These are phyloP conservation scores for Neurospora tetrasperma DNA, from an alignment of 495 filamentous ascomycete species.

Conservation along the genomic window DNA sequence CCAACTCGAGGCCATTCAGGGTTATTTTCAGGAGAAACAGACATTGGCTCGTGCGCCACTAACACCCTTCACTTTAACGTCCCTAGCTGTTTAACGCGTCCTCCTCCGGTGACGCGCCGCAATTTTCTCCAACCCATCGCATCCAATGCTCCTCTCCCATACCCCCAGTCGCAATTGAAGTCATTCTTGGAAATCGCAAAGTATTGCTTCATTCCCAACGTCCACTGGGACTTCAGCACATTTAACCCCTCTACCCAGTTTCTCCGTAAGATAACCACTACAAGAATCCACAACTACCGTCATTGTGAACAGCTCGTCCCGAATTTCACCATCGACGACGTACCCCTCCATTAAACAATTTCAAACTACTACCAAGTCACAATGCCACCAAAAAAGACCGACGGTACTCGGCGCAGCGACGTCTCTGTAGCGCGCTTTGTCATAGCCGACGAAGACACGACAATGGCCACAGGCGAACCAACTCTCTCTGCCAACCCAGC, in stretches of 20 bases:
- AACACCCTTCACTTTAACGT: not conserved
- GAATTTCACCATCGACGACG: not conserved
- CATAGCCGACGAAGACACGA: constrained; percentile 24
- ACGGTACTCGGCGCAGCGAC: constrained; percentile 28
- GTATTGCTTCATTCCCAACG: not conserved
- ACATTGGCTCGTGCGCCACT: not conserved
- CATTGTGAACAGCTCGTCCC: not conserved
- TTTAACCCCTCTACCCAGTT: not conserved
- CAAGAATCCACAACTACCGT: not conserved
- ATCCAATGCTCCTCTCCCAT: constrained; percentile 3
- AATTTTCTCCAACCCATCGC: constrained; percentile 10
- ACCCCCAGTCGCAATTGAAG: not conserved
- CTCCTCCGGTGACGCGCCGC: constrained; percentile 12
- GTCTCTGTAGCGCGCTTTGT: constrained; percentile 34
- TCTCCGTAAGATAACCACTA: not conserved
- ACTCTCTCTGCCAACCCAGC: constrained; percentile 15
- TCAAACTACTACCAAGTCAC: not conserved
- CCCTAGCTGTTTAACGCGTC: not conserved
- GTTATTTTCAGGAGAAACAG: not conserved
- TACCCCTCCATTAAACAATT: not conserved
- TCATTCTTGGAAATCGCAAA: not conserved
- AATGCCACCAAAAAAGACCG: constrained; percentile 32
- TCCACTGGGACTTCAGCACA: not conserved
- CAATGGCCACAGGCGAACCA: constrained; percentile 11
- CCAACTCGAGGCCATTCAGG: not conserved